These are phyloP conservation scores for Nepenthes alata DNA, from an alignment of 179 eudicot genomes.

Conservation along the genomic window DNA sequence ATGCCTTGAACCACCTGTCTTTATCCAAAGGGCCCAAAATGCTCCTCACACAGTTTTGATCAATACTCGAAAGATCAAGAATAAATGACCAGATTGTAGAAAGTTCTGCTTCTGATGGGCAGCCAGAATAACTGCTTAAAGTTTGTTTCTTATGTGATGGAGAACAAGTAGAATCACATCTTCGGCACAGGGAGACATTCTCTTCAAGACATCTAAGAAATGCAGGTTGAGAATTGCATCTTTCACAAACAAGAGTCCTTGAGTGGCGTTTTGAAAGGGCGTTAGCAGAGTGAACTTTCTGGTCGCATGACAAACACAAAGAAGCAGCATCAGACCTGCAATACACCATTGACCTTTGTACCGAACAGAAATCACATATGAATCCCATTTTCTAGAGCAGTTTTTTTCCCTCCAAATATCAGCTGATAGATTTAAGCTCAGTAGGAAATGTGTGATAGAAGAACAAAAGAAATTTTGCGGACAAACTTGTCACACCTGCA, in stretches of 20 bases:
- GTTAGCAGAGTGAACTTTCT: conserved; percentile 81
- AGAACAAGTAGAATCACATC: conserved; percentile 44
- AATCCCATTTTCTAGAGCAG: conserved; percentile 43
- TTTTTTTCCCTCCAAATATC: background rate
- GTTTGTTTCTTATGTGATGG: conserved; percentile 45
- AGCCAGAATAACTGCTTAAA: conserved; percentile 65
- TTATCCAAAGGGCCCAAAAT: conserved; percentile 13
- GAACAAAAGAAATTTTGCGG: too few relatives aligned
- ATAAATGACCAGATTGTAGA: conserved; percentile 72
- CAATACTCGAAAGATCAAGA: conserved; percentile 43
- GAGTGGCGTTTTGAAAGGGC: conserved; percentile 80
- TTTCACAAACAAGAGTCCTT: conserved; percentile 76
- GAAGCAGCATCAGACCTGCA: conserved; percentile 81
- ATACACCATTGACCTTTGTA: conserved; percentile 66
- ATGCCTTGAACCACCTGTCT: conserved; percentile 15
- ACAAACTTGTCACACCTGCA: too few relatives aligned
- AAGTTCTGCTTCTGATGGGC: conserved; percentile 78
- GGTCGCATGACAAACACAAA: conserved; percentile 89
- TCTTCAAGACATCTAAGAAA: conserved; percentile 65
- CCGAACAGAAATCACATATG: conserved; percentile 76
- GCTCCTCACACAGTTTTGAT: conserved; percentile 21
- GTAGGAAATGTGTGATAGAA: too few relatives aligned
- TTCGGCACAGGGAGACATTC: conserved; percentile 58
- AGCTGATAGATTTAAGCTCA: too few relatives aligned
- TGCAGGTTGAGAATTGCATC: conserved; percentile 74